Evolutionary conservation across 805 yeast genomes (phyloP).

Genomic region (Starmerella sp.): DNA sequence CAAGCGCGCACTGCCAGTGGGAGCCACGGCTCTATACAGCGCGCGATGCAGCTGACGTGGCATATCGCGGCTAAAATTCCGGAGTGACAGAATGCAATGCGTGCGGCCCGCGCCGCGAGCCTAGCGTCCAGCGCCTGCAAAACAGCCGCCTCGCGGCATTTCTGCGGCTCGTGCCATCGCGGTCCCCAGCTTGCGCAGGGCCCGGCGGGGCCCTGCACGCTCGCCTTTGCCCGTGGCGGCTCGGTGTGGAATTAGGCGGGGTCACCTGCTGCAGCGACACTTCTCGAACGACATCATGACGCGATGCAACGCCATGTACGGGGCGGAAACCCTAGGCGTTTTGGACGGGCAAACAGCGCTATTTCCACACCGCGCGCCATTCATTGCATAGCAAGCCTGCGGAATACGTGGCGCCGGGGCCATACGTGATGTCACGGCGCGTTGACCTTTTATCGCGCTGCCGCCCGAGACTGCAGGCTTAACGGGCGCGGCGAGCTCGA

Average conservation of each 20-base stretch:
- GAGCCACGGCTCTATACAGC: neutral
- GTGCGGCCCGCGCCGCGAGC: neutral
- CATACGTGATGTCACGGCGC: neutral
- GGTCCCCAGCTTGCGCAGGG: neutral
- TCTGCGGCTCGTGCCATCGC: neutral
- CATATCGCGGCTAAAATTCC: neutral
- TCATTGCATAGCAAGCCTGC: neutral
- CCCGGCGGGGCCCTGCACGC: neutral
- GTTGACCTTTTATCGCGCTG: no score
- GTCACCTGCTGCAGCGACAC: slow-evolving; percentile 2
- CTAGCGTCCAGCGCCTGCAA: neutral
- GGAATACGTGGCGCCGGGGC: neutral
- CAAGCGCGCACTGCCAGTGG: neutral
- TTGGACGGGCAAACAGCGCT: no score
- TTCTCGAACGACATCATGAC: neutral
- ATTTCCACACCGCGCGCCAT: no score
- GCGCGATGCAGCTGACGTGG: slow-evolving; percentile 2
- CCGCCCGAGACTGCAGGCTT: no score
- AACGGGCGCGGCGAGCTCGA: no score
- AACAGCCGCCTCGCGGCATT: no score
- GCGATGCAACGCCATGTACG: neutral
- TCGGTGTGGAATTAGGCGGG: neutral
- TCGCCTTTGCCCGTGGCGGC: neutral
- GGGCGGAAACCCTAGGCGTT: neutral
- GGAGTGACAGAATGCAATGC: neutral